phyloP scores from a whole-genome alignment of 2,329 filamentous ascomycete genomes.

The Helminthosporium solani region DNA sequence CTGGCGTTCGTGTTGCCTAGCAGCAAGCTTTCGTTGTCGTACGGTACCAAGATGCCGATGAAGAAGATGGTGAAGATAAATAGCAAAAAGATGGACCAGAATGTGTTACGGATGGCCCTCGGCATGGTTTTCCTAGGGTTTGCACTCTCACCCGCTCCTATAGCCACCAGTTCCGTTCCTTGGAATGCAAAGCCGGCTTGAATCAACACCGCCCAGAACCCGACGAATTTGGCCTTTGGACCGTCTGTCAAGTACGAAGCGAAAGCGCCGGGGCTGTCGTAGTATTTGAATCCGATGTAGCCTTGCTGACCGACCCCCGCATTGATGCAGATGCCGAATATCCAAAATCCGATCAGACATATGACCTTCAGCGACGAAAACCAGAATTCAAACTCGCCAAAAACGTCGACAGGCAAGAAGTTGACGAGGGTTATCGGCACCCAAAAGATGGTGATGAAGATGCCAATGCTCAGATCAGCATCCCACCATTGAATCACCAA shows the following conservation, averaged over 20 bases:
- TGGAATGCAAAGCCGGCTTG: slow-evolving; percentile 70
- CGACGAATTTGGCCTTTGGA: slow-evolving; percentile 62
- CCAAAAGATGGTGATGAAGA: slow-evolving; percentile 74
- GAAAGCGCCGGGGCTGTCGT: slow-evolving; percentile 68
- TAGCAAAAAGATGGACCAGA: slow-evolving; percentile 71
- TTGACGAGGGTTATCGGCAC: slow-evolving; percentile 68
- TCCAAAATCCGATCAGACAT: slow-evolving; percentile 72
- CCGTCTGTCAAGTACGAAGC: slow-evolving; percentile 63
- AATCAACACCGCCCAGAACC: slow-evolving; percentile 68
- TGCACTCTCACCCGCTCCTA: slow-evolving; percentile 75
- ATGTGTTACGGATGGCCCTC: slow-evolving; percentile 70
- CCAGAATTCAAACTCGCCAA: slow-evolving; percentile 78
- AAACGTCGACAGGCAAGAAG: slow-evolving; percentile 69
- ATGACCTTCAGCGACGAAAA: slow-evolving; percentile 75
- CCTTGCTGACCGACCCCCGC: slow-evolving; percentile 68
- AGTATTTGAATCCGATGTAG: slow-evolving; percentile 74
- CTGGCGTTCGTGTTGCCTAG: slow-evolving; percentile 57
- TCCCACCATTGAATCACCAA: slow-evolving; percentile 78
- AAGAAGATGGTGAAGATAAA: slow-evolving; percentile 65
- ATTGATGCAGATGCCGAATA: slow-evolving; percentile 74
- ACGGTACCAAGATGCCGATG: slow-evolving; percentile 70
- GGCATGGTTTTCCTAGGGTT: slow-evolving; percentile 73
- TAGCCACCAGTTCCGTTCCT: slow-evolving; percentile 73
- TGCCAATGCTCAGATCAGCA: slow-evolving; percentile 60
- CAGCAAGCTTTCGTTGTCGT: slow-evolving; percentile 56